These are phyloP conservation scores for Leptographium flavum DNA, from an alignment of 2,329 filamentous ascomycete species.

Conservation along the genomic window DNA sequence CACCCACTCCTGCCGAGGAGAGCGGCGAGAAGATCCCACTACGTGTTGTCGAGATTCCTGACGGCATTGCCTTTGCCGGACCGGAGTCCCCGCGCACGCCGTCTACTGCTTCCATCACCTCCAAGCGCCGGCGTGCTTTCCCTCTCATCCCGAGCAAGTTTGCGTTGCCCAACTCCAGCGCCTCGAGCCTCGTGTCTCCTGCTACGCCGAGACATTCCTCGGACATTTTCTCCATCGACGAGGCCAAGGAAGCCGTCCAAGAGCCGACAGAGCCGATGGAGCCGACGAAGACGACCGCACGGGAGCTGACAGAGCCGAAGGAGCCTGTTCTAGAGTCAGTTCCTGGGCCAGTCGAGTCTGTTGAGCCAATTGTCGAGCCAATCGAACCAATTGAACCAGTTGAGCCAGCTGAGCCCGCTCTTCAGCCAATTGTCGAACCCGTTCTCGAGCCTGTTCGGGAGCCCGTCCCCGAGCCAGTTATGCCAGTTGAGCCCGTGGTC, in stretches of 20 bases:
- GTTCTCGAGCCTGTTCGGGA: neutral
- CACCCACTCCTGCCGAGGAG: neutral
- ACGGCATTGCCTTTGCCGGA: slow-evolving; percentile 1
- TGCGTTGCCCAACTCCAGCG: neutral
- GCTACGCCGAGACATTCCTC: neutral
- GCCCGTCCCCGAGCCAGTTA: neutral
- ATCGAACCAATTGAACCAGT: neutral
- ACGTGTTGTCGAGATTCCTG: slow-evolving; percentile 9
- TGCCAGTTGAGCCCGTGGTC: neutral
- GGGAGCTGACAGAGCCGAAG: too few relatives aligned
- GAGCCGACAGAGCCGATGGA: too few relatives aligned
- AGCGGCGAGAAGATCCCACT: neutral
- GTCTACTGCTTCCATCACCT: neutral
- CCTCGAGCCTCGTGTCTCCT: neutral
- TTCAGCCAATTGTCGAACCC: too few relatives aligned
- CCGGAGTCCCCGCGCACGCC: neutral
- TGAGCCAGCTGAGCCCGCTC: neutral
- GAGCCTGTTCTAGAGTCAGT: too few relatives aligned
- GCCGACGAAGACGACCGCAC: too few relatives aligned
- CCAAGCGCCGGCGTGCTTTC: slow-evolving; percentile 10
- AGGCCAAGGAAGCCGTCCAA: neutral
- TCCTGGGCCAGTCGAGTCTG: too few relatives aligned
- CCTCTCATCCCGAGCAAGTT: slow-evolving; percentile 13
- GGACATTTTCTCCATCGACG: neutral
- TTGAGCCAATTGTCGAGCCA: too few relatives aligned